These are phyloP conservation scores for Lentinula raphanica DNA, from an alignment of 768 basidiomycete genomes.

Conservation along the genomic window DNA sequence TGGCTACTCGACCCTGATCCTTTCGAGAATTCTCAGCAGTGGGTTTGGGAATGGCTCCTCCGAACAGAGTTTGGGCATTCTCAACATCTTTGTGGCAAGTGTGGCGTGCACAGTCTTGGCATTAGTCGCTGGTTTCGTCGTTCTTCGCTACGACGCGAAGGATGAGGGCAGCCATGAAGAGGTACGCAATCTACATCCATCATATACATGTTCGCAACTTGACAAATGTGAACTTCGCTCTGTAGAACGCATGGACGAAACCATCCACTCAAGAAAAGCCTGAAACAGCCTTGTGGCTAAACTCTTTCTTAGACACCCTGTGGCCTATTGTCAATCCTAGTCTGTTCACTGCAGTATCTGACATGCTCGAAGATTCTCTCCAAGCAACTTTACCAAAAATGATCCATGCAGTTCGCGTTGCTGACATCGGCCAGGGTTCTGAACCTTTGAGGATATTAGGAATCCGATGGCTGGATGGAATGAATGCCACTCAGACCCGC, in stretches of 20 bases:
- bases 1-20: slow-evolving; percentile 1
- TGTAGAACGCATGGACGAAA: slow-evolving; percentile 2
- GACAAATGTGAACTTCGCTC: neutral
- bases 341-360: slow-evolving; percentile 50
- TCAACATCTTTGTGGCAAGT: neutral
- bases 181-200: slow-evolving; percentile 4
- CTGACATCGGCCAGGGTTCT: slow-evolving; percentile 63
- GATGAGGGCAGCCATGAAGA: neutral
- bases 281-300: slow-evolving; percentile 54
- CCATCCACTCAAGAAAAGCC: slow-evolving; percentile 15
- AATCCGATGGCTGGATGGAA: slow-evolving; percentile 45
- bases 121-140: neutral
- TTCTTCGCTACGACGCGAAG: neutral
- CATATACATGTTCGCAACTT: no score
- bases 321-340: slow-evolving; percentile 77
- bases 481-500: slow-evolving; percentile 8
- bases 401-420: slow-evolving; percentile 59
- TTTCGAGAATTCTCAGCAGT: slow-evolving; percentile 4
- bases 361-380: slow-evolving; percentile 60
- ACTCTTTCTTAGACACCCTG: slow-evolving; percentile 51
- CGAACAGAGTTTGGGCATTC: neutral
- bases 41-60: neutral
- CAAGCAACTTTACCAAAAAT: slow-evolving; percentile 47
- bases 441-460: slow-evolving; percentile 67
- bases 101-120: neutral